Conservation (phyloP, 2,329 filamentous ascomycete genomes). For the Pseudogymnoascus sp. region DNA sequence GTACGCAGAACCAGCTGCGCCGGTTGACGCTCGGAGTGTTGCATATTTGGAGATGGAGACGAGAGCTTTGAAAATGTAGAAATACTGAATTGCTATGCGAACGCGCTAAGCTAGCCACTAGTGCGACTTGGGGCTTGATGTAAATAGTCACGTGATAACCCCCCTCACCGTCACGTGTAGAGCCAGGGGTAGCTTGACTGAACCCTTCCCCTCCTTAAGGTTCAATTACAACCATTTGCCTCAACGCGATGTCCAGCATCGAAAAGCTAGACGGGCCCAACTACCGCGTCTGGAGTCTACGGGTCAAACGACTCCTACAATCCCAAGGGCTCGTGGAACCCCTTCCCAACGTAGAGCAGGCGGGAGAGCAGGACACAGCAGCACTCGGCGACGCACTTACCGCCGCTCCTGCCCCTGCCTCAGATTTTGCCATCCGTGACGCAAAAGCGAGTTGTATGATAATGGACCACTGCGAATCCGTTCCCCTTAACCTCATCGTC, state of each 20-base stretch:
- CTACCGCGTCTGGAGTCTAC: background rate
- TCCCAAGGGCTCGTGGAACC: background rate
- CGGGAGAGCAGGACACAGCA: background rate
- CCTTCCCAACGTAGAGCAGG: background rate
- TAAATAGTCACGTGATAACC: background rate
- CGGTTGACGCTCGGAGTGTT: background rate
- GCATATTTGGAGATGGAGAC: background rate
- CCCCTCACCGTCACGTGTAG: too few relatives aligned
- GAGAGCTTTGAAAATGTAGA: background rate
- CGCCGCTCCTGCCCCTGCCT: background rate
- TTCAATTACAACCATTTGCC: background rate
- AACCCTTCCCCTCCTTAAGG: too few relatives aligned
- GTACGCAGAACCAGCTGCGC: background rate
- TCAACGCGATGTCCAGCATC: background rate
- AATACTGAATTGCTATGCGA: slow-evolving; percentile 5
- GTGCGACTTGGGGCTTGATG: background rate
- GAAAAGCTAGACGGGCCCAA: background rate
- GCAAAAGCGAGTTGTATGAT: background rate
- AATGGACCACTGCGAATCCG: background rate
- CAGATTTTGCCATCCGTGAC: background rate
- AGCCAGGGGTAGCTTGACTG: too few relatives aligned
- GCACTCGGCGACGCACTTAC: background rate
- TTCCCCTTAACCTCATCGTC: background rate
- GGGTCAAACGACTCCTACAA: background rate
- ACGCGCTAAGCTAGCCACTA: background rate